A percentile compares a stretch with the other conserved stretches of the same genome.
phyloP scores from a whole-genome alignment of 768 basidiomycete genomes.

The Paxillus involutus region DNA sequence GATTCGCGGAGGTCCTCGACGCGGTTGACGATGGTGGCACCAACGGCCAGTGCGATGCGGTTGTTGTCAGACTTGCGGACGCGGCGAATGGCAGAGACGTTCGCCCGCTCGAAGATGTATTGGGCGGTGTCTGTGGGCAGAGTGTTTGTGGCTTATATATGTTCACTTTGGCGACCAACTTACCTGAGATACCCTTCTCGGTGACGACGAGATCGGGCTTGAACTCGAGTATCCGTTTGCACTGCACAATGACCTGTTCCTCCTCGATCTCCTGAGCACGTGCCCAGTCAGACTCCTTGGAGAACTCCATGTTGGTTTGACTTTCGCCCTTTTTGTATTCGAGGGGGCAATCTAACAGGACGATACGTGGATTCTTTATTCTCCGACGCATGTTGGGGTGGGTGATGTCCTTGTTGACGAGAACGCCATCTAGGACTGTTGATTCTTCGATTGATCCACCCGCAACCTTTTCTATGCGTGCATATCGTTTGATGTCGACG shows the following conservation, averaged over 20 bases:
- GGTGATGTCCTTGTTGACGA: conserved; percentile 99
- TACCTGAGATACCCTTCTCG: conserved; percentile 97
- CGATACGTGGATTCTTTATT: conserved; percentile 85
- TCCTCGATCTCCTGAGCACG: conserved; percentile 93
- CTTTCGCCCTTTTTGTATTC: conserved; percentile 99
- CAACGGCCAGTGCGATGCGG: conserved; percentile 92
- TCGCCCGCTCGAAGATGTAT: conserved; percentile 81
- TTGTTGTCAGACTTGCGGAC: conserved; percentile 99
- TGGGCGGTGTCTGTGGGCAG: conserved; percentile 78
- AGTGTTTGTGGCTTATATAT: neutral
- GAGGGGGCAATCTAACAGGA: conserved; percentile 90
- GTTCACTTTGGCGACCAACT: conserved; percentile 21
- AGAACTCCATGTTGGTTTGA: conserved; percentile 98
- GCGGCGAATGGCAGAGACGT: conserved; percentile 93
- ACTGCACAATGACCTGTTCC: conserved; percentile 90
- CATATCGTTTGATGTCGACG: conserved; percentile 98
- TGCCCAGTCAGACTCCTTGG: conserved; percentile 91
- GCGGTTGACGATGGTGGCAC: conserved; percentile 96
- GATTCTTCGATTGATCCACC: conserved; percentile 97
- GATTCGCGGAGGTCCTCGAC: conserved; percentile 90
- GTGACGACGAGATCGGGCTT: conserved; percentile 95
- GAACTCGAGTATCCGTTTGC: conserved; percentile 84
- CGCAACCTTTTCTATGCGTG: conserved; percentile 94
- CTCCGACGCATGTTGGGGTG: conserved; percentile 95
- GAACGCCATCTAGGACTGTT: conserved; percentile 82